These are phyloP conservation scores for Phytopythium litorale DNA, from an alignment of 352 stramenopile species.

Conservation along the genomic window DNA sequence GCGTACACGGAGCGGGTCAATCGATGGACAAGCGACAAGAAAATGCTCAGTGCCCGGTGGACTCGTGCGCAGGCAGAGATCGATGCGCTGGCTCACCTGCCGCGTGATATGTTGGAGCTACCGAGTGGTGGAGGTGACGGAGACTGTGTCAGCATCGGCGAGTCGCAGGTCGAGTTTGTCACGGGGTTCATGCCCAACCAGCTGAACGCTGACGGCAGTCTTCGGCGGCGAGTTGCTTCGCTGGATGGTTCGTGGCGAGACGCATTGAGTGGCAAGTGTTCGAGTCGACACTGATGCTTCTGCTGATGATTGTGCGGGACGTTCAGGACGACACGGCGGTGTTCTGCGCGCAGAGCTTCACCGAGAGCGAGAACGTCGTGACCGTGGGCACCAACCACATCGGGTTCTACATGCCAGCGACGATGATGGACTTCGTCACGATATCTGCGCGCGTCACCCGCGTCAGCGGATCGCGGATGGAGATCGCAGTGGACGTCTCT, in stretches of 20 bases:
- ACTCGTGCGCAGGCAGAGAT: slow-evolving; percentile 18
- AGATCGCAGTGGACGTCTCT: slow-evolving; percentile 27
- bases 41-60: slow-evolving; percentile 23
- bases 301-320: neutral
- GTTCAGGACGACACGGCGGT: slow-evolving; percentile 46
- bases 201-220: slow-evolving; percentile 44
- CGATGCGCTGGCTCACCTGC: slow-evolving; percentile 16
- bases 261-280: neutral
- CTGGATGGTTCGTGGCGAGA: slow-evolving; percentile 28
- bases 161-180: slow-evolving; percentile 44
- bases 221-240: slow-evolving; percentile 47
- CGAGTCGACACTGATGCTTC: neutral
- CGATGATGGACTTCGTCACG: slow-evolving; percentile 36
- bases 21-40: slow-evolving; percentile 14
- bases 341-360: slow-evolving; percentile 54
- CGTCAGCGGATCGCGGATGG: slow-evolving; percentile 12
- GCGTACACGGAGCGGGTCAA: slow-evolving; percentile 15
- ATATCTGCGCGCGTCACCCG: slow-evolving; percentile 38
- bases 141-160: slow-evolving; percentile 16
- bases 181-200: slow-evolving; percentile 48
- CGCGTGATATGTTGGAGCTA: slow-evolving; percentile 13
- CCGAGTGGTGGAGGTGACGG: neutral
- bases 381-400: slow-evolving; percentile 43
- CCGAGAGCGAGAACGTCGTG: slow-evolving; percentile 51
- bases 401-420: slow-evolving; percentile 46